Conservation (phyloP, 371 early-diverging fungal species). For the Lichtheimia ramosa region DNA sequence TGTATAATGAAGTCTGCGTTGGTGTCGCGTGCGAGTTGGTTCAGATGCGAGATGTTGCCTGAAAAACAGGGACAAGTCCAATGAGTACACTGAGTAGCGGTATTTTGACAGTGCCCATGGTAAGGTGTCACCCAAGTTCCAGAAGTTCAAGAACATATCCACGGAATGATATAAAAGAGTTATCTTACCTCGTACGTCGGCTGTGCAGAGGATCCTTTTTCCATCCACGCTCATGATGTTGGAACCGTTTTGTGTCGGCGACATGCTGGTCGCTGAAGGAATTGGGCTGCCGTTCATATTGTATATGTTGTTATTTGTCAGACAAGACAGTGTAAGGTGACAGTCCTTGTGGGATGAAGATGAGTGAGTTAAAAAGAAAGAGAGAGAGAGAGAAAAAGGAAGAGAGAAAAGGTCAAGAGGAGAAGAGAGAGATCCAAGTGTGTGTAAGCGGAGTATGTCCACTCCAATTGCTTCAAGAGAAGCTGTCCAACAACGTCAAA, state of each 20-base stretch:
- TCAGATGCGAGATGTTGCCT: slow-evolving; percentile 67
- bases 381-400: neutral
- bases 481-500: too few relatives aligned
- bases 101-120: neutral
- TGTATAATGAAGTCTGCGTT: slow-evolving; percentile 64
- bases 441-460: too few relatives aligned
- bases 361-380: neutral
- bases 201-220: slow-evolving; percentile 26
- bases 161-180: neutral
- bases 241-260: slow-evolving; percentile 18
- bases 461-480: too few relatives aligned
- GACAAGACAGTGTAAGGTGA: neutral
- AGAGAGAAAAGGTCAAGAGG: slow-evolving; percentile 1
- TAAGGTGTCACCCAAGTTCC: neutral
- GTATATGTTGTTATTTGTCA: neutral
- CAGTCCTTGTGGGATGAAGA: neutral
- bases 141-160: too few relatives aligned
- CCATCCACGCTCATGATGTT: slow-evolving; percentile 18
- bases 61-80: neutral
- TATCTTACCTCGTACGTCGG: slow-evolving; percentile 24
- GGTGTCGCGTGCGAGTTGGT: slow-evolving; percentile 58
- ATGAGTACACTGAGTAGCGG: neutral
- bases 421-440: neutral
- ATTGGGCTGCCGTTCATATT: slow-evolving; percentile 28
- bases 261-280: slow-evolving; percentile 22